phyloP scores from a whole-genome alignment of 768 basidiomycete genomes.

The Lactarius evosmus region DNA sequence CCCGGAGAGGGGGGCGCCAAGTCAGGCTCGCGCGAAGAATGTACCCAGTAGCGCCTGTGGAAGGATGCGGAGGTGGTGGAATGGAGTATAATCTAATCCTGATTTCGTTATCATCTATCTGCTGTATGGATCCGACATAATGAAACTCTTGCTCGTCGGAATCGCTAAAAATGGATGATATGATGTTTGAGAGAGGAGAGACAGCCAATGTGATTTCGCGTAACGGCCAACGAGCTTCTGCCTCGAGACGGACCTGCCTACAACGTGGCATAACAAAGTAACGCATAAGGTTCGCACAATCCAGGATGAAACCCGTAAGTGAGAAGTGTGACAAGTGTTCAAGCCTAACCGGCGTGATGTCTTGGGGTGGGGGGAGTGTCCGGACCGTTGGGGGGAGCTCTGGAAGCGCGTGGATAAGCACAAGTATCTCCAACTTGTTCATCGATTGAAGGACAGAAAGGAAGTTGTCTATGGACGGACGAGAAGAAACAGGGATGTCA shows the following conservation, averaged over 20 bases:
- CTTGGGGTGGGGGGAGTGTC: slow-evolving; percentile 12
- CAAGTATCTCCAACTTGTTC: slow-evolving; percentile 15
- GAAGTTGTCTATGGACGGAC: slow-evolving; percentile 10
- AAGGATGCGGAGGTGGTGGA: background rate
- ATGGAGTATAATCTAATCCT: background rate
- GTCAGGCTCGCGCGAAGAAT: background rate
- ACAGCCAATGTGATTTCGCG: slow-evolving; percentile 13
- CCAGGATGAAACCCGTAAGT: slow-evolving; percentile 12
- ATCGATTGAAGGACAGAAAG: slow-evolving; percentile 10
- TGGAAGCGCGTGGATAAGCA: slow-evolving; percentile 4
- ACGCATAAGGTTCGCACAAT: slow-evolving; percentile 18
- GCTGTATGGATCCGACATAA: slow-evolving; percentile 5
- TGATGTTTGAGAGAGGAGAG: slow-evolving; percentile 6
- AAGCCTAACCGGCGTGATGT: slow-evolving; percentile 4
- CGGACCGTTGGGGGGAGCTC: slow-evolving; percentile 5
- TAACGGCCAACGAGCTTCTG: background rate
- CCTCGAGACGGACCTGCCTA: background rate
- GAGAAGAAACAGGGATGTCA: background rate
- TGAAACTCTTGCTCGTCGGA: slow-evolving; percentile 3
- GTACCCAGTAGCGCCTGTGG: background rate
- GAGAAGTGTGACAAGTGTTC: slow-evolving; percentile 1
- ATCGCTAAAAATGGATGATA: slow-evolving; percentile 16
- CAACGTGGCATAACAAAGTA: slow-evolving; percentile 14
- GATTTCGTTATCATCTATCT: background rate
- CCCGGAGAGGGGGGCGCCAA: background rate